Base-by-base conservation (phyloP, 1,284 basidiomycete genomes). In the Boletus hoseneyae region DNA sequence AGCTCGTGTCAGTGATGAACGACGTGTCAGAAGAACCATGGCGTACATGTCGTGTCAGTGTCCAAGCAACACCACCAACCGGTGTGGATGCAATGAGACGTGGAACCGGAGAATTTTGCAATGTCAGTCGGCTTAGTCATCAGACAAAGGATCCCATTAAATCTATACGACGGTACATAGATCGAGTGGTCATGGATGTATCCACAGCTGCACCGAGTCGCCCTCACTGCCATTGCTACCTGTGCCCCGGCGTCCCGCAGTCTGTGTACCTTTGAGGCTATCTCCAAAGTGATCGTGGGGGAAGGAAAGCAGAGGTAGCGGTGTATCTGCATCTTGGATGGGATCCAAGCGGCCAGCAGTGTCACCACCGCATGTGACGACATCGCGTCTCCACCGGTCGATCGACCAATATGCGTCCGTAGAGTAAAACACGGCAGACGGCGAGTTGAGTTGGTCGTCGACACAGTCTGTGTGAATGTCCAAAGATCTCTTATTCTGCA, bases 361-460 rank as follows among this genome's bases (percentile, higher is more conserved):
- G 33, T 10, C 43, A 23, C 42, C 44, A n/a, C 29, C 42, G 29
- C 45, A 42, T 30, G 50, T 37, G 29, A 50, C 48, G 13, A 61
- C 47, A 35, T 54, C 45, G 34, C 38, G 58, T 48, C 59, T 63
- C 61, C 59, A 61, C 13, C 42, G 56, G 42, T 61, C 59, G 25
- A 61, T 62, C 8, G 54, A 60, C 40, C 19, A 46, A 23, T 57
- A 61, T 18, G 53, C 45, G 39, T 63, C 59, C 12, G 51, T 47
- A n/a, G 37, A 37, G 35, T 11, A 49, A 27, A 47, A 47, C 11
- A 58, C 44, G 29, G 50, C 45, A 11, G 46, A 48, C 29, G 49
- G 42, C 15, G 42, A 48, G 40, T 40, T 16, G 23, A 32, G 27
- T 23, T 21, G 27, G 21, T 45, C 47, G 13, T 51, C 47, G 2